phyloP scores from a whole-genome alignment of 192 early-diverging fungal genomes.

The Ramicandelaber brevisporus region DNA sequence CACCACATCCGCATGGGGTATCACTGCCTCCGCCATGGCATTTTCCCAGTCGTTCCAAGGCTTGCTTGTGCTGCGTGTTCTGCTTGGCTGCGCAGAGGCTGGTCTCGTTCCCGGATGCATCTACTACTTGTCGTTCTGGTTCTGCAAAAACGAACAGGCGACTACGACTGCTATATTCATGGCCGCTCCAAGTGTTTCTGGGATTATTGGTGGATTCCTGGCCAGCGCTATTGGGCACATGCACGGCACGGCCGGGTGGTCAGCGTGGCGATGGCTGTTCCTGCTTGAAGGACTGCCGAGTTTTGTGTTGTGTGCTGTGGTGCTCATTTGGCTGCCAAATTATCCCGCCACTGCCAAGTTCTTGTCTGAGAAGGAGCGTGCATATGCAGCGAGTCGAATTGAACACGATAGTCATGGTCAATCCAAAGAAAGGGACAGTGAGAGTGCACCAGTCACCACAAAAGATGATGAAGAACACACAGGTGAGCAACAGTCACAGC shows the following conservation, averaged over 20 bases:
- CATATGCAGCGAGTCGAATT: no score
- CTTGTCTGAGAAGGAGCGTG: constrained; percentile 22
- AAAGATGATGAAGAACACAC: no score
- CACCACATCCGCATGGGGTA: no score
- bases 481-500: no score
- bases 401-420: no score
- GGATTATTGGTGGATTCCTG: constrained; percentile 17
- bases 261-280: constrained; percentile 20
- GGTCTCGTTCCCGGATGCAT: constrained; percentile 53
- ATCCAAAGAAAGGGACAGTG: no score
- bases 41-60: no score
- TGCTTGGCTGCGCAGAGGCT: no score
- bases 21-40: no score
- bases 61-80: no score
- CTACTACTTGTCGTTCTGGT: constrained; percentile 25
- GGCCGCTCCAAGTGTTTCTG: constrained; percentile 15
- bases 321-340: constrained; percentile 19
- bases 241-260: constrained; percentile 4
- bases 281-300: constrained; percentile 27
- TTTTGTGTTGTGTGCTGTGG: constrained; percentile 11
- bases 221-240: constrained; percentile 10
- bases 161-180: constrained; percentile 18
- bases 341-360: constrained; percentile 24
- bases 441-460: no score
- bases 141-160: constrained; percentile 13